Evolutionary conservation across 306 rosid species (phyloP), one percentile per base, ranked within the genome.

Genomic region (Corylus americana): DNA sequence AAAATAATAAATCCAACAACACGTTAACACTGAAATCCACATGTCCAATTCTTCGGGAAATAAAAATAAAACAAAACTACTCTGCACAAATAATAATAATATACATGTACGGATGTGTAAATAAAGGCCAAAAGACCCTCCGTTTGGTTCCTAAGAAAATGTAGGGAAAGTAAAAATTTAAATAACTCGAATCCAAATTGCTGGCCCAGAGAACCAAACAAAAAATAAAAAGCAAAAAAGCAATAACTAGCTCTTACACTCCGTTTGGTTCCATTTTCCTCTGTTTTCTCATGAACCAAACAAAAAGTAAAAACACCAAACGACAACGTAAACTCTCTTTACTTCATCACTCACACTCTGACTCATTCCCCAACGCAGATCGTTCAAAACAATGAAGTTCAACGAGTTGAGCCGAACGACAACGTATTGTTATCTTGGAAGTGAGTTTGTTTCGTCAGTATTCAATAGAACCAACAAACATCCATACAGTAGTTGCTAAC

Each of bases 211-310:
- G 45, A 42, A 7, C 3, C 2, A 11, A 48, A 48, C 10, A 42
- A 42, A 42, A 29, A 29, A 0, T 29, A 1, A 1, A 29, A 29
- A 2, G 2, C 31, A 22, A 22, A 22, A 22, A 0, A 22, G 22
- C 0, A 0, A 22, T 22, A 22, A 22, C 22, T 22, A 22, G 22
- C 22, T 22, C 22, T 22, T 22, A 22, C 22, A 53, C 59, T 71
- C 75, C 12, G 22, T 29, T 29, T 2, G 31, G 42, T 77, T 29
- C 31, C 78, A 37, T 20, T 64, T 42, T 49, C n/a, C 80, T 76
- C 73, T 51, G 76, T 71, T 83, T 83, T 74, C 80, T 51, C 61
- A 47, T 55, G 67, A 75, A 79, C 25, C 74, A 75, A 83, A 59
- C 86, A 62, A 69, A 55, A 6, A 37, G 6, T 11, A 31, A 61